Evolutionary conservation across 176 grass and related monocot species (phyloP).

Genomic region (Melocanna baccifera): DNA sequence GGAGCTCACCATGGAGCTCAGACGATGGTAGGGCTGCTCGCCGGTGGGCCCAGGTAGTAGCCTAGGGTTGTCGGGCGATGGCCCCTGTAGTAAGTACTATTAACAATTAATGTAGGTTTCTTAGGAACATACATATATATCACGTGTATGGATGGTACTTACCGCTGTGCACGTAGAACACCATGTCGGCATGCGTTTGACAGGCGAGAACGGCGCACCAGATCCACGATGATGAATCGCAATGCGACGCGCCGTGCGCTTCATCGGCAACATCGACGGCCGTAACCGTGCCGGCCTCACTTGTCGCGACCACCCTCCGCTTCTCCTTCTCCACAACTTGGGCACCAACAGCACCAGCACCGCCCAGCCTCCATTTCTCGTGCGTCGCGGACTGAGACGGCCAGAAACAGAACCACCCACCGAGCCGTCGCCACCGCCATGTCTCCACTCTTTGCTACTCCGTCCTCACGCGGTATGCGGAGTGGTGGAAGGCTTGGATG

Average conservation of each 20-base stretch:
- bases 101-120: too few relatives aligned
- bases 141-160: neutral
- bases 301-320: conserved; percentile 37
- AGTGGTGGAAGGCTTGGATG: neutral
- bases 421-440: neutral
- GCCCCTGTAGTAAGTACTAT: too few relatives aligned
- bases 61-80: too few relatives aligned
- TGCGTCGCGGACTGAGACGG: conserved; percentile 15
- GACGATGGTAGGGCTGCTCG: too few relatives aligned
- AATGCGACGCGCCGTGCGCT: conserved; percentile 45
- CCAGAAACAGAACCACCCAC: conserved; percentile 28
- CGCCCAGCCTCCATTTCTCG: conserved; percentile 21
- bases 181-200: conserved; percentile 78
- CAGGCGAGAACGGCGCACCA: conserved; percentile 66
- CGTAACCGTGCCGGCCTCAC: conserved; percentile 60
- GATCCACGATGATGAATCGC: conserved; percentile 87
- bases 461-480: neutral
- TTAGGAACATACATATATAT: neutral
- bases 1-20: too few relatives aligned
- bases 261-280: conserved; percentile 66
- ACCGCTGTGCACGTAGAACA: conserved; percentile 91
- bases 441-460: neutral
- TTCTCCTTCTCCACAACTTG: conserved; percentile 61
- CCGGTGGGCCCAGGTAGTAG: too few relatives aligned
- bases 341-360: neutral